These are phyloP conservation scores for Stipa capillata DNA, from an alignment of 176 grass and related monocot genomes.

Conservation along the genomic window DNA sequence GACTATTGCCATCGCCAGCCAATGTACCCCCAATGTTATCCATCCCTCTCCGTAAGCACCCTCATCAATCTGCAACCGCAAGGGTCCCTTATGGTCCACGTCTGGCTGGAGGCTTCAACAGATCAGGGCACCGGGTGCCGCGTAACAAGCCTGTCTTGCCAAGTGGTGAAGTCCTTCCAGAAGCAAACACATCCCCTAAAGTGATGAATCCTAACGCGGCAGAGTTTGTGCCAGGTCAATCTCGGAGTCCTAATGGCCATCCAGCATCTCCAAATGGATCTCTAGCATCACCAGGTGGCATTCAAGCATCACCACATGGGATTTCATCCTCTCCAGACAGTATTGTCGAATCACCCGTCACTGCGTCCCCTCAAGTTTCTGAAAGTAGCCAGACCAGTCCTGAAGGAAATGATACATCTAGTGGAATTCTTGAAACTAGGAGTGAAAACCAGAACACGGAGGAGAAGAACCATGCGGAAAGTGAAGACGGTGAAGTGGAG, in stretches of 20 bases:
- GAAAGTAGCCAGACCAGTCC: conserved; percentile 39
- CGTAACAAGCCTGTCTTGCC: conserved; percentile 65
- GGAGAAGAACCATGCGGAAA: conserved; percentile 18
- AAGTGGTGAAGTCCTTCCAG: conserved; percentile 56
- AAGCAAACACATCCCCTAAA: conserved; percentile 50
- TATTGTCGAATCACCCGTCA: conserved; percentile 34
- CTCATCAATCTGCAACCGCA: conserved; percentile 90
- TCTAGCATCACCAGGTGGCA: conserved; percentile 36
- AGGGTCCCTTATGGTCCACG: conserved; percentile 96
- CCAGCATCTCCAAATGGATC: conserved; percentile 47
- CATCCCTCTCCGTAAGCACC: conserved; percentile 81
- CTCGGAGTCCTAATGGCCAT: conserved; percentile 49
- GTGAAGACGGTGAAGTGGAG: conserved; percentile 27
- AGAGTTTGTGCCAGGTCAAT: conserved; percentile 81
- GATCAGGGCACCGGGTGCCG: conserved; percentile 61
- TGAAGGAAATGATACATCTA: conserved; percentile 46
- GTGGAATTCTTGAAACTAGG: conserved; percentile 7
- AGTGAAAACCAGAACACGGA: conserved; percentile 21
- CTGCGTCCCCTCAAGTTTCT: conserved; percentile 48
- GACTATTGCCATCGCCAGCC: conserved; percentile 73
- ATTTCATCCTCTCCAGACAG: conserved; percentile 55
- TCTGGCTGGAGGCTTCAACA: conserved; percentile 85
- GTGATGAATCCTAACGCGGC: conserved; percentile 89
- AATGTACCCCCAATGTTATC: conserved; percentile 77
- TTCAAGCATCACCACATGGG: conserved; percentile 29